Base-by-base conservation (phyloP, 345 rosid species). In the Microcos paniculata region DNA sequence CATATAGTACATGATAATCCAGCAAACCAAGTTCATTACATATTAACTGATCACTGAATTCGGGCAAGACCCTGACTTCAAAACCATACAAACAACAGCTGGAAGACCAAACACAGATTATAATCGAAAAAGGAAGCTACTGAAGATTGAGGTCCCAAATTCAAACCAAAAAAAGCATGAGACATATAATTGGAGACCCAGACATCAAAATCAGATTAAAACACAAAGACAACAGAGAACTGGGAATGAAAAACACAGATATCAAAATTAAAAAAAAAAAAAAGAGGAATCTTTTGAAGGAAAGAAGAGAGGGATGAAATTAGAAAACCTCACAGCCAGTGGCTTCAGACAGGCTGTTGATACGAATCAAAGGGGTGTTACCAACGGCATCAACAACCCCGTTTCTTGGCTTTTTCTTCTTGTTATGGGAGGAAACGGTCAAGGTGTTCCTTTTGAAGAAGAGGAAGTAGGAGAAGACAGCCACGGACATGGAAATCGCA, bases 341-440 rank as follows among this genome's bases (percentile, higher is more conserved):
- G 79, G 95, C 97, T 8, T 93, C 88, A 14, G 98, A 93, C 80
- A 96, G 94, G 83, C 99, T 92, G 77, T 88, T 88, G 81, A 96
- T 90, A 52, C 97, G 92, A 79, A 93, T 92, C 87, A 96, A 78
- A 58, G 95, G 97, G 71, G 99, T 90, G 80, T 88, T 88, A 0
- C 99, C 99, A 78, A 96, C 68, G 49, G 97, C 94, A 62, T 75
- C 91, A 12, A 92, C 64, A 19, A 93, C 72, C 23, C 99, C 98
- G 23, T 73, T 82, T 80, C 85, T 79, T 35, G 61, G 53, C 79
- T 83, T 87, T 83, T 81, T 82, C 84, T 79, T 81, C 81, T 77
- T 82, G 73, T 77, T 51, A 67, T 68, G 79, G n/a, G 74, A 70
- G 11, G 75, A 65, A 21, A 31, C 45, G 23, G 53, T n/a, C 0